Conservation (phyloP, 352 stramenopile species). For the Globisporangium barbulae region DNA sequence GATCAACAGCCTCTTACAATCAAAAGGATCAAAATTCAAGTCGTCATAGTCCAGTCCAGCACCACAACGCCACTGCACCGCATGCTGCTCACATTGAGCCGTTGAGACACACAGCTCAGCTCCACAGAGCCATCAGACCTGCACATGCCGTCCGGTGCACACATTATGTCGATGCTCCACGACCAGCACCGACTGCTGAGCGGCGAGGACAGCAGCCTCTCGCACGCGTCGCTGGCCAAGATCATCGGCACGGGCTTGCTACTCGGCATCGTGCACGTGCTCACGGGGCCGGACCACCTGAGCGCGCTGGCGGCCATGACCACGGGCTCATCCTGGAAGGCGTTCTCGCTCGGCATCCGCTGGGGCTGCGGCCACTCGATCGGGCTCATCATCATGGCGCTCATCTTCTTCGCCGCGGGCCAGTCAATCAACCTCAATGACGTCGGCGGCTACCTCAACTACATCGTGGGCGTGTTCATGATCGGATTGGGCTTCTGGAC, state of each 20-base stretch:
- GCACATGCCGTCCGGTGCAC: too few relatives aligned
- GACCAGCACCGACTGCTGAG: conserved; percentile 15
- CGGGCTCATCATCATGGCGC: conserved; percentile 84
- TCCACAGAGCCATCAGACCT: too few relatives aligned
- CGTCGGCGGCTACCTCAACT: conserved; percentile 61
- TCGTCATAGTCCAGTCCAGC: too few relatives aligned
- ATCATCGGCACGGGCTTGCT: conserved; percentile 23
- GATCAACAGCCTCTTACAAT: too few relatives aligned
- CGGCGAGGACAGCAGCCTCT: conserved; percentile 19
- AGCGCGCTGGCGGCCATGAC: conserved; percentile 86
- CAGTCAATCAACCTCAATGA: conserved; percentile 47
- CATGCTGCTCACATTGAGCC: too few relatives aligned
- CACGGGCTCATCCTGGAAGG: conserved; percentile 66
- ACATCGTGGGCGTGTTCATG: conserved; percentile 80
- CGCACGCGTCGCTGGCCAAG: conserved; percentile 20
- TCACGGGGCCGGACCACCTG: conserved; percentile 83
- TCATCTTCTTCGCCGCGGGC: conserved; percentile 72
- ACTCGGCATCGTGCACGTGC: conserved; percentile 24
- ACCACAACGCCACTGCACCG: too few relatives aligned
- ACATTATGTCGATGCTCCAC: background rate
- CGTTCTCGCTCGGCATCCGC: conserved; percentile 84
- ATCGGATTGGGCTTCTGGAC: conserved; percentile 66
- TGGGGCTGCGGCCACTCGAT: conserved; percentile 91
- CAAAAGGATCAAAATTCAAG: too few relatives aligned
- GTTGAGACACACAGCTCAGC: too few relatives aligned